Evolutionary conservation across 139 green algal genomes (phyloP).

Genomic region (Trebouxia sp.): DNA sequence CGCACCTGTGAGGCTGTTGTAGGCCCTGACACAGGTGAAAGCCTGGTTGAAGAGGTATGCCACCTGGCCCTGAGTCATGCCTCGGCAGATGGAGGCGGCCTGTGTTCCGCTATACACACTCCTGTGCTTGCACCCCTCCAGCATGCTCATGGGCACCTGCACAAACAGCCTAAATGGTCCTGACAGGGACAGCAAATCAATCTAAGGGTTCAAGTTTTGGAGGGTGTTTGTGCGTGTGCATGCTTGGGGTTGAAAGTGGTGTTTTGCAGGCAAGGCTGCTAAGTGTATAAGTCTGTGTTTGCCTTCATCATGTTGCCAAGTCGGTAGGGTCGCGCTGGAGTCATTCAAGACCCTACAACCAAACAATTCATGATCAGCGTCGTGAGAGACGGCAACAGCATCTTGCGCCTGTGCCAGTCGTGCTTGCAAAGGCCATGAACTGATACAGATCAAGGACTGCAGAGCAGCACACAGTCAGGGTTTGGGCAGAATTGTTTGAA

Average conservation of each 20-base stretch:
- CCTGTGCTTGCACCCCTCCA: conserved; percentile 20
- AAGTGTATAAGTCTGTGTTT: no score
- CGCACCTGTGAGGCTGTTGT: conserved; percentile 43
- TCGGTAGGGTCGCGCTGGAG: no score
- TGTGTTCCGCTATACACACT: conserved; percentile 55
- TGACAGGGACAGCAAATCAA: not conserved
- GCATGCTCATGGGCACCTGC: conserved; percentile 35
- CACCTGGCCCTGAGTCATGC: conserved; percentile 59
- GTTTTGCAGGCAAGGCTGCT: not conserved
- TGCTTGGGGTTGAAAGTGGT: not conserved
- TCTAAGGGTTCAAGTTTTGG: not conserved
- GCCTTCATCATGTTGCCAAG: no score
- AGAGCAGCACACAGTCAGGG: no score
- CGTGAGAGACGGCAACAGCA: no score
- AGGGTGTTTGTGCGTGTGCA: not conserved
- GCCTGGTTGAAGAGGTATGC: conserved; percentile 45
- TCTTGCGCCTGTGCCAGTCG: no score
- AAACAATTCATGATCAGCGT: no score
- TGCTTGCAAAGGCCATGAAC: no score
- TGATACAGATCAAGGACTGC: no score
- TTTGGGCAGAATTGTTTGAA: not conserved
- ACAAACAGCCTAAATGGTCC: not conserved
- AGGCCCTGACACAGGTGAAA: conserved; percentile 57
- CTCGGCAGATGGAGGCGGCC: conserved; percentile 56
- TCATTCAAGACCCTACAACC: no score